Evolutionary conservation across 331 rosid species (phyloP).

Genomic region (Cydonia oblonga): DNA sequence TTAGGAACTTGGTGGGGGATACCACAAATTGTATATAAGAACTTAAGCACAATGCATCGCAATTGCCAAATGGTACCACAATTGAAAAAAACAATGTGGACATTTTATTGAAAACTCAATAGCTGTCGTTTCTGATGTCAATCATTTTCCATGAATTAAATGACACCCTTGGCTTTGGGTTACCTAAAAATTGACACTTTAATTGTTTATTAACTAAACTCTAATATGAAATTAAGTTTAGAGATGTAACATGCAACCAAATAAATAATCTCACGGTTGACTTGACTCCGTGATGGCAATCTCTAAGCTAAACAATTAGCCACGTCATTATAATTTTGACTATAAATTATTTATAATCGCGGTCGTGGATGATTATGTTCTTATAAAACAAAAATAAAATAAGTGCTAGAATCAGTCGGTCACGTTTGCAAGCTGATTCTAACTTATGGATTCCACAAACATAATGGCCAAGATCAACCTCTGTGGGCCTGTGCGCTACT

Average conservation of each 20-base stretch:
- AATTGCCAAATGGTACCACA: not conserved
- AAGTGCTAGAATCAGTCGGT: fast-evolving
- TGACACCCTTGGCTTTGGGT: not conserved
- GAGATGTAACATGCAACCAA: conserved; percentile 5
- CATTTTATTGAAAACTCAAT: not conserved
- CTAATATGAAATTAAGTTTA: not conserved
- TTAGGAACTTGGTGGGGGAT: not conserved
- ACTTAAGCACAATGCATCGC: not conserved
- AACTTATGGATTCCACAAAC: not conserved
- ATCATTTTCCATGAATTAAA: conserved; percentile 4
- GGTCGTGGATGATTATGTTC: too few relatives aligned
- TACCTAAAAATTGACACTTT: not conserved
- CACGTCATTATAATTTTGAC: too few relatives aligned
- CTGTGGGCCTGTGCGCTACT: fast-evolving
- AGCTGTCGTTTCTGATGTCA: not conserved
- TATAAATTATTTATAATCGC: too few relatives aligned
- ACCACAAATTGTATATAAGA: not conserved
- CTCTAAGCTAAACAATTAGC: too few relatives aligned
- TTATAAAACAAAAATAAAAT: too few relatives aligned
- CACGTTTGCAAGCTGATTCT: not conserved
- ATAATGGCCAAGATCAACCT: not conserved
- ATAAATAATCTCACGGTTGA: not conserved
- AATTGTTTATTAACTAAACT: not conserved
- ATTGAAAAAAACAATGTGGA: not conserved
- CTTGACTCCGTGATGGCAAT: not conserved